Evolutionary conservation across 2,329 filamentous ascomycete species (phyloP), one percentile per base, ranked within the genome.

Genomic region (Trichoderma semiorbis): DNA sequence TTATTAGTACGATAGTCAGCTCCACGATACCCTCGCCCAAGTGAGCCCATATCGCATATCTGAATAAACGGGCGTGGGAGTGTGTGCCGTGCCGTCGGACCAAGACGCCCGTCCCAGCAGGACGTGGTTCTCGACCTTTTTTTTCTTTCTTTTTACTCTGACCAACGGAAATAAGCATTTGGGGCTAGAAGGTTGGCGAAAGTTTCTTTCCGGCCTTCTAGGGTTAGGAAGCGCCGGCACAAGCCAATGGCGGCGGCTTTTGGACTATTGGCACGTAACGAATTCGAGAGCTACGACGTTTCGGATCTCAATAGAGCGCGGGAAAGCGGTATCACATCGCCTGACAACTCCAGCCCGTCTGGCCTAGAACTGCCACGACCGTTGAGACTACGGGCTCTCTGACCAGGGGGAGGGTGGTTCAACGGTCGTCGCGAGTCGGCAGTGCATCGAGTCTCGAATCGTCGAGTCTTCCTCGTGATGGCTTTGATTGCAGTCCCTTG

Each of bases 381-480:
- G 21, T 16, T 66, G 43, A 50, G 16, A 34, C 53, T 26, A 30
- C 28, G 28, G 18, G 53, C 43, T 39, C 39, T 14, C 10, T 28
- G 64, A 65, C 50, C 50, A 34, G 64, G 64, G 47, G 47, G 5
- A 53, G 47, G 47, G 47, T 53, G 30, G 64, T 26, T 16, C 34
- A 50, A 34, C 26, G 24, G 39, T 18, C 34, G 66, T 30, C 36
- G 26, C 36, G 14, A n/a, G 26, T 34, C 36, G 66, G 66, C 53
- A 53, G 66, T 69, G 66, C 66, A 32, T 8, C 34, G 34, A 60
- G 66, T 60, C 66, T 69, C 55, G 66, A 69, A 61, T 57, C 66
- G 14, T 53, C 62, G 47, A 12, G 12, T 12, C 34, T 3, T 32
- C 36, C 36, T 55, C 53, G 55, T 69, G 66, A 68, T 69, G 66